A percentile compares a stretch with the other conserved stretches of the same genome.
Conservation (phyloP, 495 filamentous ascomycete genomes). For the Aspergillus indologenus region DNA sequence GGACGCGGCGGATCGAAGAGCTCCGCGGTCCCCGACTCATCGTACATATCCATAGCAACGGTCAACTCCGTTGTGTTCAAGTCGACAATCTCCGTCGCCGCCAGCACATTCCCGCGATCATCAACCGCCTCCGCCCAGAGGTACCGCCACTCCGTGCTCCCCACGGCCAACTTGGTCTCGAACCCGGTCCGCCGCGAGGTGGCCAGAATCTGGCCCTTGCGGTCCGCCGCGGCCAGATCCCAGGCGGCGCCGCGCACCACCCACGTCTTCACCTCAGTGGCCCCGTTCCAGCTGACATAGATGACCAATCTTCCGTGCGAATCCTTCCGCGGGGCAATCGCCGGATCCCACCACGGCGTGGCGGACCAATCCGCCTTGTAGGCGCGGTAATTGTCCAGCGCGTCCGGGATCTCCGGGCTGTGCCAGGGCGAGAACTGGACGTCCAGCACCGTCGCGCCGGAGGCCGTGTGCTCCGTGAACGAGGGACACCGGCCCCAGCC, state of each 20-base stretch:
- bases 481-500: slow-evolving; percentile 27
- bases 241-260: slow-evolving; percentile 11
- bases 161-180: slow-evolving; percentile 21
- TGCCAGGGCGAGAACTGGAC: slow-evolving; percentile 26
- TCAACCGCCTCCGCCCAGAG: slow-evolving; percentile 23
- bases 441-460: slow-evolving; percentile 19
- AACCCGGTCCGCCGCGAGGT: slow-evolving; percentile 17
- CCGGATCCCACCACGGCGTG: slow-evolving; percentile 21
- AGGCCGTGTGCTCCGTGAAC: slow-evolving; percentile 21
- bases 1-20: neutral
- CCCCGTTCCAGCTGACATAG: slow-evolving; percentile 25
- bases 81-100: slow-evolving; percentile 18
- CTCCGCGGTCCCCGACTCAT: neutral
- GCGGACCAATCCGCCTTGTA: slow-evolving; percentile 25
- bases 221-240: neutral
- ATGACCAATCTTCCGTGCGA: slow-evolving; percentile 9
- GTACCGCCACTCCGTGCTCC: slow-evolving; percentile 15
- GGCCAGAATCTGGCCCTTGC: slow-evolving; percentile 5
- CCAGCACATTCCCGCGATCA: slow-evolving; percentile 7
- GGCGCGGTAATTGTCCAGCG: slow-evolving; percentile 25
- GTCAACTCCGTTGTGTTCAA: slow-evolving; percentile 8
- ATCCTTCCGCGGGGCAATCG: slow-evolving; percentile 13
- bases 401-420: slow-evolving; percentile 19
- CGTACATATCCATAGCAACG: slow-evolving; percentile 7
- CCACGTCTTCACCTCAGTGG: slow-evolving; percentile 9